These are phyloP conservation scores for Rosa chinensis DNA, from an alignment of 306 rosid species.

Conservation along the genomic window DNA sequence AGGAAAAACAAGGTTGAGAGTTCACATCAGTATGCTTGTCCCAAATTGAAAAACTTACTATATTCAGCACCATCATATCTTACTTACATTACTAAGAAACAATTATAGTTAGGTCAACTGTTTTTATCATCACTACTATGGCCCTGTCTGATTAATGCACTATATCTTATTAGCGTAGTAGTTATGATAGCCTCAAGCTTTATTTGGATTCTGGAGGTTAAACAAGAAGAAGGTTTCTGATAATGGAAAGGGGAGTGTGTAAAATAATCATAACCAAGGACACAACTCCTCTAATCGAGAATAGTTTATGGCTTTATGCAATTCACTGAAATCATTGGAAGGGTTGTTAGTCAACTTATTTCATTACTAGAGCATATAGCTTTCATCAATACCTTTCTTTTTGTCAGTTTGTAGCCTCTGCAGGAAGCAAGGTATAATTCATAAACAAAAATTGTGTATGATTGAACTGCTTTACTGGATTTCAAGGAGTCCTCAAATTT, in stretches of 20 bases:
- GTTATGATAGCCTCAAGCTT: constrained; percentile 19
- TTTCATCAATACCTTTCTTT: constrained; percentile 29
- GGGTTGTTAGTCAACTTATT: constrained; percentile 11
- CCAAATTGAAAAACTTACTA: neutral
- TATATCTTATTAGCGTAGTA: neutral
- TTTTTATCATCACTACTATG: constrained; percentile 16
- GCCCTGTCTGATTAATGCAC: neutral
- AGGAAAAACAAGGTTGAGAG: neutral
- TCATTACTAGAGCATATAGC: constrained; percentile 22
- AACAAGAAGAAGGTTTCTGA: constrained; percentile 19
- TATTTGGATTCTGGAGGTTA: constrained; percentile 22
- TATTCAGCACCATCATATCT: constrained; percentile 3
- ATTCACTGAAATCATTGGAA: constrained; percentile 37
- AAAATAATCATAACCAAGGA: constrained; percentile 3
- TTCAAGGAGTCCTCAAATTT: constrained; percentile 12
- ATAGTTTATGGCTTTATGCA: neutral
- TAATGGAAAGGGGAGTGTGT: neutral
- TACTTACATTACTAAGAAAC: constrained; percentile 3
- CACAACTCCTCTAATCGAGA: neutral
- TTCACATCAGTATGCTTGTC: neutral
- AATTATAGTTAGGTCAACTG: constrained; percentile 8
- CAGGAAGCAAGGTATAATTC: constrained; percentile 41
- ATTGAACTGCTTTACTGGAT: constrained; percentile 24
- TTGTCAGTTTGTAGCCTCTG: constrained; percentile 57
- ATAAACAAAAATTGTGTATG: constrained; percentile 10